These are phyloP conservation scores for Aspergillus hancockii DNA, from an alignment of 495 filamentous ascomycete genomes.

Conservation along the genomic window DNA sequence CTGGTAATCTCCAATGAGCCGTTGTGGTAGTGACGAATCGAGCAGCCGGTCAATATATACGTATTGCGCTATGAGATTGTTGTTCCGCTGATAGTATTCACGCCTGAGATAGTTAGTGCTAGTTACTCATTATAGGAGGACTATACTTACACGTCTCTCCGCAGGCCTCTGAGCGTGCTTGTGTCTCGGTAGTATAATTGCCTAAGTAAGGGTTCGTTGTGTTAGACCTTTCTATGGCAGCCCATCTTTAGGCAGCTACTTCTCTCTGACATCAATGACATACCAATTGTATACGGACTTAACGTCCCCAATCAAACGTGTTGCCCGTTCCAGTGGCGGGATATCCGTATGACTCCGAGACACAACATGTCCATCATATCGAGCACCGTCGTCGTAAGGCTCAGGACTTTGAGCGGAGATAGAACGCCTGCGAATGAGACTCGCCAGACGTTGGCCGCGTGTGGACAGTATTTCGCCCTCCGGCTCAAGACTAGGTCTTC, in stretches of 20 bases:
- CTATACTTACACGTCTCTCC: constrained; percentile 31
- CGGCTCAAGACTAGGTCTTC: constrained; percentile 33
- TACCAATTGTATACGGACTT: constrained; percentile 42
- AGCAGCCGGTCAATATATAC: constrained; percentile 89
- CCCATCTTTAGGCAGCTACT: not conserved
- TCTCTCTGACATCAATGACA: not conserved
- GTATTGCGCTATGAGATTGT: constrained; percentile 81
- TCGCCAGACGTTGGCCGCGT: constrained; percentile 35
- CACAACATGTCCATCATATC: constrained; percentile 13
- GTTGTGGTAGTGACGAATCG: constrained; percentile 83
- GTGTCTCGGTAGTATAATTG: constrained; percentile 36
- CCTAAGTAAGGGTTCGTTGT: constrained; percentile 19
- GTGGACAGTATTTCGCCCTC: constrained; percentile 41
- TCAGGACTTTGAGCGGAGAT: constrained; percentile 25
- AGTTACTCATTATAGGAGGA: not conserved
- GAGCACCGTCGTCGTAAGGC: constrained; percentile 22
- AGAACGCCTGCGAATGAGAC: constrained; percentile 31
- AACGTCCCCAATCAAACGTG: constrained; percentile 36
- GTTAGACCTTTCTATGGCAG: not conserved
- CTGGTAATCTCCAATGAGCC: constrained; percentile 83
- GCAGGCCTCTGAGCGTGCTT: constrained; percentile 27
- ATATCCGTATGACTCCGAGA: constrained; percentile 23
- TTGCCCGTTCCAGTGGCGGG: constrained; percentile 17
- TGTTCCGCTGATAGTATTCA: constrained; percentile 81
- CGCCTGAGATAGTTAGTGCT: constrained; percentile 38